These are phyloP conservation scores for Saccharum hybrid DNA, from an alignment of 202 grass and related monocot species.

Conservation along the genomic window DNA sequence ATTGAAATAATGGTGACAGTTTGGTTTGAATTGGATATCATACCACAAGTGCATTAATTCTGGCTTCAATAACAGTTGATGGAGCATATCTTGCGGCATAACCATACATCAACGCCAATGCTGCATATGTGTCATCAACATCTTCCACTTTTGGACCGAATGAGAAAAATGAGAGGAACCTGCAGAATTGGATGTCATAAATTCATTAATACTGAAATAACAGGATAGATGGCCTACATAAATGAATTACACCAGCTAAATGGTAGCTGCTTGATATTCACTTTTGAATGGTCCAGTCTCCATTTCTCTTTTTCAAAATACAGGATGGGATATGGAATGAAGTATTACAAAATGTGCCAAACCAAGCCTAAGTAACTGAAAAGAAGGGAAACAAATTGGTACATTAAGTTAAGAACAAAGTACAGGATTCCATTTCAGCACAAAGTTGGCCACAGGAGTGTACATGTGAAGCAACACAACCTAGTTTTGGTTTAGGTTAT, in stretches of 20 bases:
- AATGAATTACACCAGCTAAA: constrained; percentile 38
- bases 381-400: constrained; percentile 21
- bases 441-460: constrained; percentile 11
- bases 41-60: too few species aligned
- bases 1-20: too few species aligned
- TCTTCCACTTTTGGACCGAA: constrained; percentile 72
- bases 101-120: too few species aligned
- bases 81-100: too few species aligned
- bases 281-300: constrained; percentile 12
- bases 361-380: constrained; percentile 11
- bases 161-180: constrained; percentile 85
- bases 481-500: constrained; percentile 25
- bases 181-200: constrained; percentile 51
- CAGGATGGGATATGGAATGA: constrained; percentile 23
- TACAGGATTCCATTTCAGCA: constrained; percentile 25
- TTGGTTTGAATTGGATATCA: too few species aligned
- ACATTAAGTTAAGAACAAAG: constrained; percentile 13
- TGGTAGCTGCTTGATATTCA: background rate
- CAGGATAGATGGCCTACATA: constrained; percentile 24
- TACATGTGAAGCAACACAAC: constrained; percentile 9
- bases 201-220: constrained; percentile 49
- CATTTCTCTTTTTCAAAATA: constrained; percentile 34
- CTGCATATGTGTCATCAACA: too few species aligned
- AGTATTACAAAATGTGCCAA: constrained; percentile 5
- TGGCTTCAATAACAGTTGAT: too few species aligned